Percentiles rank a stretch among this genome's conserved stretches.
Conservation (phyloP, 1,139 yeast genomes). For the Yarrowia galli region DNA sequence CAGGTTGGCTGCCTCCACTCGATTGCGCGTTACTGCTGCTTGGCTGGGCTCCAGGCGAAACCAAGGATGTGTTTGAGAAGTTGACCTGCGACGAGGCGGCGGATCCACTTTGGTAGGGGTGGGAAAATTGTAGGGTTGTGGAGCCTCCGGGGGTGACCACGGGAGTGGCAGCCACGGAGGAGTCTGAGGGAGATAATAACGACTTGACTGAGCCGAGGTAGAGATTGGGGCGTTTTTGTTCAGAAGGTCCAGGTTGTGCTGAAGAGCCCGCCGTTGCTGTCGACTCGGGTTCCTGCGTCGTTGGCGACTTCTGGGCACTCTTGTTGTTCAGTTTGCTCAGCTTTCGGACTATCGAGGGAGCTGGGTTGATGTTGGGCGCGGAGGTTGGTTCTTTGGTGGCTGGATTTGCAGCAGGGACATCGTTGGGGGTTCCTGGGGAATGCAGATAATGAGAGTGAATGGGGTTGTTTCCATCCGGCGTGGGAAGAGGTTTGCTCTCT, state of each 20-base stretch:
- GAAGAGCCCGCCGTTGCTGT: background rate
- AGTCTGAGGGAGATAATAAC: conserved; percentile 17
- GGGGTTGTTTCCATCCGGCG: conserved; percentile 48
- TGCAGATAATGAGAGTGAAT: conserved; percentile 27
- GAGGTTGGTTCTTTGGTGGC: background rate
- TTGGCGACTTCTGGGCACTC: conserved; percentile 26
- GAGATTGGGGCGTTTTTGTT: conserved; percentile 14
- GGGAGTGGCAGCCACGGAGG: conserved; percentile 17
- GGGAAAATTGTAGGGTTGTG: conserved; percentile 23
- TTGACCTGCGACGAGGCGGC: conserved; percentile 32
- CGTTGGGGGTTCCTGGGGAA: conserved; percentile 28
- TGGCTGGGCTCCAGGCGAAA: conserved; percentile 21
- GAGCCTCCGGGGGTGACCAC: conserved; percentile 33
- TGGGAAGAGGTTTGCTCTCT: conserved; percentile 55
- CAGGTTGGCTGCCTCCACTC: background rate
- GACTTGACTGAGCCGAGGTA: conserved; percentile 27
- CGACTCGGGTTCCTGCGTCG: background rate
- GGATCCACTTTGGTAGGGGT: conserved; percentile 21
- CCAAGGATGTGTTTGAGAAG: conserved; percentile 10
- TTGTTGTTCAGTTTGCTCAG: conserved; percentile 26
- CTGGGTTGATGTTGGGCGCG: background rate
- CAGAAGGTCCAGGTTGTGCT: background rate
- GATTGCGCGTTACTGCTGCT: background rate
- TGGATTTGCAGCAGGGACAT: background rate
- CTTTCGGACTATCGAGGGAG: conserved; percentile 8